Evolutionary conservation across 2,329 filamentous ascomycete genomes (phyloP).

Genomic region (Sporothrix luriei): DNA sequence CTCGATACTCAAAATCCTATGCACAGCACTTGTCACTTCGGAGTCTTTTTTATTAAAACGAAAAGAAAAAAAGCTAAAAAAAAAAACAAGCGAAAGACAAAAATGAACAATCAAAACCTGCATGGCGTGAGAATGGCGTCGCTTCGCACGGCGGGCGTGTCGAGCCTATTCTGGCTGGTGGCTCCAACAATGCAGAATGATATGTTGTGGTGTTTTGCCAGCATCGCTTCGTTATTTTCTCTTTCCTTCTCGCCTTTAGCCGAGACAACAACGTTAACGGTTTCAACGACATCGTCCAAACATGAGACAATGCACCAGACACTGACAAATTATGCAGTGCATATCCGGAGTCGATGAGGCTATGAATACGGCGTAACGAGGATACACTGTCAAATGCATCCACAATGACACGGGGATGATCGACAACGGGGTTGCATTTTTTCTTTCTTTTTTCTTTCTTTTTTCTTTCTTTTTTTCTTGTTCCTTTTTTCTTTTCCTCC

Average conservation of each 20-base stretch:
- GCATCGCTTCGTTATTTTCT: neutral
- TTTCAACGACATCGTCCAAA: neutral
- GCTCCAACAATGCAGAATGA: constrained; percentile 17
- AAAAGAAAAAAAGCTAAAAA: too few species aligned
- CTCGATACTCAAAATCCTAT: neutral
- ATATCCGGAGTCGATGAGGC: neutral
- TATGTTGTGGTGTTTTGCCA: neutral
- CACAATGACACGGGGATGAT: neutral
- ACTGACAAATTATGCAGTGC: constrained; percentile 19
- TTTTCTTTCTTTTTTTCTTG: neutral
- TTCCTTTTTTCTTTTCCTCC: neutral
- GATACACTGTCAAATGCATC: neutral
- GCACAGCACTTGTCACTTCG: neutral
- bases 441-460: neutral
- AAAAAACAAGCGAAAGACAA: too few species aligned
- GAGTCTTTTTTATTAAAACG: neutral
- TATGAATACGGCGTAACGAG: neutral
- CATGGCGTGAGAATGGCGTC: neutral
- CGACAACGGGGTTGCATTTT: neutral
- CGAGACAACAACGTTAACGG: neutral
- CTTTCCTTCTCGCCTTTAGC: neutral
- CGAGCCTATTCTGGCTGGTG: constrained; percentile 16
- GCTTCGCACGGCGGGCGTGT: constrained; percentile 11
- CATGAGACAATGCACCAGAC: constrained; percentile 1
- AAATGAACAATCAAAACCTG: neutral